phyloP scores from a whole-genome alignment of 495 filamentous ascomycete genomes.

The Neurospora discreta region DNA sequence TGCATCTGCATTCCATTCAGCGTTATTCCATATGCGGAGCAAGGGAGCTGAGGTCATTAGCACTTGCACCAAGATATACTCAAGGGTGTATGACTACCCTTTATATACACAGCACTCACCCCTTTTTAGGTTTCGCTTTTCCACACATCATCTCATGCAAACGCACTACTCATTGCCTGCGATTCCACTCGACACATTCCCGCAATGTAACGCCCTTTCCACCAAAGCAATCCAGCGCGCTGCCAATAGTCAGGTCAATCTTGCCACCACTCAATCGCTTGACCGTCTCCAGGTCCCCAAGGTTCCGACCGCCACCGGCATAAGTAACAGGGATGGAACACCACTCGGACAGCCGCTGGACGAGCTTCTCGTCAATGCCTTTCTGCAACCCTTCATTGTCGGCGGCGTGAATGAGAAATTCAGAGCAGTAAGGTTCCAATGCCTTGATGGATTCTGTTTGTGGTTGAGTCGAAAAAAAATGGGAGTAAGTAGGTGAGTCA shows the following conservation, averaged over 20 bases:
- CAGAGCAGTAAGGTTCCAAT: conserved; percentile 82
- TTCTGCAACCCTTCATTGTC: conserved; percentile 88
- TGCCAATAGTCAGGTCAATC: conserved; percentile 92
- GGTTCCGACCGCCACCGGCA: conserved; percentile 76
- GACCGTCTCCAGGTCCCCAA: conserved; percentile 71
- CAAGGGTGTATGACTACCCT: neutral
- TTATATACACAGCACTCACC: neutral
- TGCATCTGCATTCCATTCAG: no score
- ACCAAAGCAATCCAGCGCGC: conserved; percentile 91
- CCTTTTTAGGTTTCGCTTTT: neutral
- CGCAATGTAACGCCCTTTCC: conserved; percentile 74
- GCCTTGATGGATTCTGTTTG: conserved; percentile 59
- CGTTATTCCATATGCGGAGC: no score
- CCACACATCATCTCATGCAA: neutral
- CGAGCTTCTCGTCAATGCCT: conserved; percentile 80
- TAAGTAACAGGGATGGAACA: conserved; percentile 89
- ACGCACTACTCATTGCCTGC: conserved; percentile 14
- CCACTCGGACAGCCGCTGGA: conserved; percentile 67
- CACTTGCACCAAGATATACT: neutral
- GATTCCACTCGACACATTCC: conserved; percentile 85
- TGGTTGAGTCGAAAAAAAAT: neutral
- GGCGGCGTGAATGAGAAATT: conserved; percentile 98
- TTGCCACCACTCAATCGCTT: conserved; percentile 63
- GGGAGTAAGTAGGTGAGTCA: neutral
- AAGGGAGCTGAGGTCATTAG: no score